Conservation (phyloP, 78 protist species). For the Dictyostelium firmibasis region DNA sequence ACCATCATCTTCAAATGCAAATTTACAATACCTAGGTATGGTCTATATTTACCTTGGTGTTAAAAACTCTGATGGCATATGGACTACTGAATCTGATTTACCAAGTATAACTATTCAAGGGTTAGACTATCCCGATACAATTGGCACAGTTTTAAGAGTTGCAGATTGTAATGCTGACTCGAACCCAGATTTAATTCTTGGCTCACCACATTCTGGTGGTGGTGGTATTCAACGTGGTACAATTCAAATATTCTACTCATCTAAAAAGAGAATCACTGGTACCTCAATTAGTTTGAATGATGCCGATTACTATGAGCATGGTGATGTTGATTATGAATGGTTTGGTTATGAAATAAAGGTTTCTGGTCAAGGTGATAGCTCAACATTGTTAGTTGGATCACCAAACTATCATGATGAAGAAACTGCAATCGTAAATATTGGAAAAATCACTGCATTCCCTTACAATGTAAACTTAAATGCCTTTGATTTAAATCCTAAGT, state of each 20-base stretch:
- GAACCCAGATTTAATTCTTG: slow-evolving; percentile 15
- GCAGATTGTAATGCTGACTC: slow-evolving; percentile 51
- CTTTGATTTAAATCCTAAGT: background rate
- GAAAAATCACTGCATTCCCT: slow-evolving; percentile 41
- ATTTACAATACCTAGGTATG: slow-evolving; percentile 18
- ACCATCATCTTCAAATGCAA: slow-evolving; percentile 33
- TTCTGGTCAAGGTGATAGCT: background rate
- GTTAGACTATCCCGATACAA: background rate
- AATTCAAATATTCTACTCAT: slow-evolving; percentile 11
- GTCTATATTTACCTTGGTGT: slow-evolving; percentile 41
- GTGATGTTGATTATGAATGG: slow-evolving; percentile 51
- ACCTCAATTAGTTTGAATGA: background rate
- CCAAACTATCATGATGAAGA: slow-evolving; percentile 8
- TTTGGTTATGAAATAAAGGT: slow-evolving; percentile 27
- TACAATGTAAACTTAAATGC: background rate
- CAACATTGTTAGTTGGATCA: slow-evolving; percentile 19
- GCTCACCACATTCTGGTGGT: slow-evolving; percentile 6
- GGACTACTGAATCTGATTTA: background rate
- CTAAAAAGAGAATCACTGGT: background rate
- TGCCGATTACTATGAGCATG: background rate
- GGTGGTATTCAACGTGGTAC: slow-evolving; percentile 17
- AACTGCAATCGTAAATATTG: background rate
- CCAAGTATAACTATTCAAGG: slow-evolving; percentile 19
- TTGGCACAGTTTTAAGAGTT: slow-evolving; percentile 2
- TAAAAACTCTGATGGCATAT: background rate